phyloP scores from a whole-genome alignment of 495 filamentous ascomycete genomes.

The Trichoderma parareesei region DNA sequence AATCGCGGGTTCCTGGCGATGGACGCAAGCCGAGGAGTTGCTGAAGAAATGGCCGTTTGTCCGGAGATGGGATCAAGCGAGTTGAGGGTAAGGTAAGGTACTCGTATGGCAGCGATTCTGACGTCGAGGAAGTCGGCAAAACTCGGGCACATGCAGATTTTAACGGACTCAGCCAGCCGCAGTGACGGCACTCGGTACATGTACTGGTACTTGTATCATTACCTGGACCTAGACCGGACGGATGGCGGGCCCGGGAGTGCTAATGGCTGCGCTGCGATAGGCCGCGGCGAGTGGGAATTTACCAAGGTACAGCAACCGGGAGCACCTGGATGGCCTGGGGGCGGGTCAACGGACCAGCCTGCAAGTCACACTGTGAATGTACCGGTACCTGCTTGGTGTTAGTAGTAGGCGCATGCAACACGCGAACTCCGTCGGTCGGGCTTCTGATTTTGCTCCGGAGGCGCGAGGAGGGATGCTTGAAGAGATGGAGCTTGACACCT shows the following conservation, averaged over 20 bases:
- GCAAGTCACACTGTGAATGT: conserved; percentile 8
- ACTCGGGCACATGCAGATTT: not conserved
- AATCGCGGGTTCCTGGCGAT: not conserved
- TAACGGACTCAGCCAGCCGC: no score
- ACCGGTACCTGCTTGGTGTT: no score
- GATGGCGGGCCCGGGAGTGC: not conserved
- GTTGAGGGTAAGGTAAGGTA: not conserved
- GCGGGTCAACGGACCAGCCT: not conserved
- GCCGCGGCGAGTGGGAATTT: not conserved
- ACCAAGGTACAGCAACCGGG: no score
- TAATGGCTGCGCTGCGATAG: conserved; percentile 9
- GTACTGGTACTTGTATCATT: no score
- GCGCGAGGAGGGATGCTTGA: no score
- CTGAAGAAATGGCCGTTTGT: not conserved
- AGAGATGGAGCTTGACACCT: no score
- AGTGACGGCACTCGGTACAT: no score
- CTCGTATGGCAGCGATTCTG: not conserved
- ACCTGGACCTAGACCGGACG: not conserved
- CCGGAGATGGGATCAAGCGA: conserved; percentile 4
- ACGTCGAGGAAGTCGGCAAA: not conserved
- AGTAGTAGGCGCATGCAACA: not conserved
- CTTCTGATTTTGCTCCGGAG: no score
- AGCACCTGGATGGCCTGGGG: not conserved
- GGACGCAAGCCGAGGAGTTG: not conserved
- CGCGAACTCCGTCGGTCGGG: no score